phyloP scores from a whole-genome alignment of 805 yeast species.

The Nakazawaea pomicola region DNA sequence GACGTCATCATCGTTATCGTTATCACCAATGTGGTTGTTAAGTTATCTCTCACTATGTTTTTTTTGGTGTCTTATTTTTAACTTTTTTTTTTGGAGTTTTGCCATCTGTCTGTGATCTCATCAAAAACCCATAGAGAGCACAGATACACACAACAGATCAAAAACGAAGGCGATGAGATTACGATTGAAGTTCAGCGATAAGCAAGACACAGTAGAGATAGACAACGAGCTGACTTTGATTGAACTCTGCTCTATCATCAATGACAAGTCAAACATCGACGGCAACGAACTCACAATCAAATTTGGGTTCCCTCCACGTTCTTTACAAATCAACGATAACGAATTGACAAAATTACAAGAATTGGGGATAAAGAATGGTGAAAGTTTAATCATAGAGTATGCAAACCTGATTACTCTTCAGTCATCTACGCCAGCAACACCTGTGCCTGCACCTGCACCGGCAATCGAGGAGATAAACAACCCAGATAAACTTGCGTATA shows the following conservation, averaged over 20 bases:
- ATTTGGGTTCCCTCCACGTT: slow-evolving; percentile 60
- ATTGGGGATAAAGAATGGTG: slow-evolving; percentile 53
- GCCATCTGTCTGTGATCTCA: too few species aligned
- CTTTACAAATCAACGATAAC: slow-evolving; percentile 27
- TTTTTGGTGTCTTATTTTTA: too few species aligned
- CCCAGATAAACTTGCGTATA: slow-evolving; percentile 12
- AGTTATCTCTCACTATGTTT: too few species aligned
- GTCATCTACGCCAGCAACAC: background rate
- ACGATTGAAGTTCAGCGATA: slow-evolving; percentile 2
- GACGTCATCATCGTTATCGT: too few species aligned
- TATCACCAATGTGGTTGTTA: too few species aligned
- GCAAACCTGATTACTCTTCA: too few species aligned
- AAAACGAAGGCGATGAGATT: slow-evolving; percentile 7
- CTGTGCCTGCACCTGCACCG: slow-evolving; percentile 9
- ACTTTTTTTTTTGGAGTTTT: too few species aligned
- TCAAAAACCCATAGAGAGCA: too few species aligned
- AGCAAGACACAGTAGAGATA: background rate
- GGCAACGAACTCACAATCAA: slow-evolving; percentile 25
- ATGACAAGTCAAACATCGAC: slow-evolving; percentile 1
- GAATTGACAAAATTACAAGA: slow-evolving; percentile 25
- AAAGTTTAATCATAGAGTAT: slow-evolving; percentile 42
- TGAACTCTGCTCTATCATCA: slow-evolving; percentile 3
- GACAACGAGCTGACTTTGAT: slow-evolving; percentile 2
- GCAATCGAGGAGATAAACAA: slow-evolving; percentile 8
- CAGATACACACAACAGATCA: background rate